Evolutionary conservation across 179 eudicot species (phyloP).

Genomic region (Beta corolliflora): DNA sequence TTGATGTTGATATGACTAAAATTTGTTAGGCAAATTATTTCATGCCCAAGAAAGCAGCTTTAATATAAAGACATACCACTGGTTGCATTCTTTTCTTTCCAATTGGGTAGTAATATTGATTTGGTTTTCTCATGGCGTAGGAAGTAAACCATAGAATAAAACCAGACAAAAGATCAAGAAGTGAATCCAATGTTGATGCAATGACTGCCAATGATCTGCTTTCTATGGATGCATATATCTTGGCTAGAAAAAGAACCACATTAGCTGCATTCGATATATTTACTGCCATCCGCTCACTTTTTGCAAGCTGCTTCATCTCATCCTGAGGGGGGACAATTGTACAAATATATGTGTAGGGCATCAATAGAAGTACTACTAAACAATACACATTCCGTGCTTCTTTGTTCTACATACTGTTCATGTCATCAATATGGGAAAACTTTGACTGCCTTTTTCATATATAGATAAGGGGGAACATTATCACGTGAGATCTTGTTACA

Average conservation of each 20-base stretch:
- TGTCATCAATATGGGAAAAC: too few relatives aligned
- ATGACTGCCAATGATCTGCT: conserved; percentile 90
- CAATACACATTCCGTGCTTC: too few relatives aligned
- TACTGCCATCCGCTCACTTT: conserved; percentile 63
- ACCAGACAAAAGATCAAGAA: conserved; percentile 81
- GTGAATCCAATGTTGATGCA: conserved; percentile 87
- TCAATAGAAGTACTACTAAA: not conserved
- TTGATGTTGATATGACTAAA: not conserved
- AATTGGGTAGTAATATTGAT: conserved; percentile 76
- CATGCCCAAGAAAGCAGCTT: not conserved
- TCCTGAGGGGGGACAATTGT: conserved; percentile 39
- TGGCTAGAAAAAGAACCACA: conserved; percentile 67
- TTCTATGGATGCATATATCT: conserved; percentile 69
- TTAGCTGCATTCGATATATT: conserved; percentile 65
- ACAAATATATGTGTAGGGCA: not conserved
- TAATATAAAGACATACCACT: conserved; percentile 51
- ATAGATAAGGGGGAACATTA: too few relatives aligned
- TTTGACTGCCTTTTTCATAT: too few relatives aligned
- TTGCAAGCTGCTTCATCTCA: conserved; percentile 75
- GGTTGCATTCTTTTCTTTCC: conserved; percentile 96
- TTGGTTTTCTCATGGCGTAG: conserved; percentile 79
- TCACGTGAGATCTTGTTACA: too few relatives aligned
- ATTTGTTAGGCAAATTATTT: not conserved
- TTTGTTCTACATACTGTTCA: not conserved
- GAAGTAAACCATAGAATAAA: conserved; percentile 92